Percentiles rank a stretch among this genome's conserved stretches.
phyloP scores from a whole-genome alignment of 805 yeast species.

The Yarrowia sp. region DNA sequence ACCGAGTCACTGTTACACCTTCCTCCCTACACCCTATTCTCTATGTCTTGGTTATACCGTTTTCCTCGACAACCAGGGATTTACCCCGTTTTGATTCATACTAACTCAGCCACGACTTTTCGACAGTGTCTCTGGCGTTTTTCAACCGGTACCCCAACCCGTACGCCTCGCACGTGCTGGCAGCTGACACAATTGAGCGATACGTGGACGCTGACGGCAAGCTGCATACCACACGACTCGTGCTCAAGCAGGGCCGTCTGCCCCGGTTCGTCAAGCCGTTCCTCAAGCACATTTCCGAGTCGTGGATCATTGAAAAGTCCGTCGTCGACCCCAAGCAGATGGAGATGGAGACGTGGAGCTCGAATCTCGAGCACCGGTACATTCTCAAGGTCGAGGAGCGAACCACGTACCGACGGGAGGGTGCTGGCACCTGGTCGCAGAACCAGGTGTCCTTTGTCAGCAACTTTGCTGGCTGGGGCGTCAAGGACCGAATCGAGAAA shows the following conservation, averaged over 20 bases:
- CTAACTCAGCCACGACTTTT: slow-evolving; percentile 47
- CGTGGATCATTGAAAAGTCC: slow-evolving; percentile 80
- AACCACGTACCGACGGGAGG: slow-evolving; percentile 48
- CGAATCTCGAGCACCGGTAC: slow-evolving; percentile 79
- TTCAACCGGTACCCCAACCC: slow-evolving; percentile 75
- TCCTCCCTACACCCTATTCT: too few relatives aligned
- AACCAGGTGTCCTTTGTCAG: slow-evolving; percentile 68
- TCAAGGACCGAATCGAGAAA: slow-evolving; percentile 70
- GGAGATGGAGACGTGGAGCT: slow-evolving; percentile 63
- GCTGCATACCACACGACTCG: slow-evolving; percentile 66
- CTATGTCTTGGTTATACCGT: too few relatives aligned
- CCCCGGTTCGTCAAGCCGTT: slow-evolving; percentile 78
- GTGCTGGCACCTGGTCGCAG: slow-evolving; percentile 29
- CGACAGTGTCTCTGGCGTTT: slow-evolving; percentile 71
- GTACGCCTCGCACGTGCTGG: slow-evolving; percentile 75
- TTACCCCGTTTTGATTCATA: too few relatives aligned
- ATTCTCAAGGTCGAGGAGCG: slow-evolving; percentile 77
- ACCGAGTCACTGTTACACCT: too few relatives aligned
- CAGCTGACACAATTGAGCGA: slow-evolving; percentile 71
- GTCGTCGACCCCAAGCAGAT: slow-evolving; percentile 59
- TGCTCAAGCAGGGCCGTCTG: slow-evolving; percentile 73
- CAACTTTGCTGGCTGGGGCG: slow-evolving; percentile 58
- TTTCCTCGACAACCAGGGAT: too few relatives aligned
- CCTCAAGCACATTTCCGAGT: slow-evolving; percentile 61
- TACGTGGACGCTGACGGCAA: slow-evolving; percentile 59